Conservation (phyloP, 176 grass and related monocot genomes). For the Avena insularis region DNA sequence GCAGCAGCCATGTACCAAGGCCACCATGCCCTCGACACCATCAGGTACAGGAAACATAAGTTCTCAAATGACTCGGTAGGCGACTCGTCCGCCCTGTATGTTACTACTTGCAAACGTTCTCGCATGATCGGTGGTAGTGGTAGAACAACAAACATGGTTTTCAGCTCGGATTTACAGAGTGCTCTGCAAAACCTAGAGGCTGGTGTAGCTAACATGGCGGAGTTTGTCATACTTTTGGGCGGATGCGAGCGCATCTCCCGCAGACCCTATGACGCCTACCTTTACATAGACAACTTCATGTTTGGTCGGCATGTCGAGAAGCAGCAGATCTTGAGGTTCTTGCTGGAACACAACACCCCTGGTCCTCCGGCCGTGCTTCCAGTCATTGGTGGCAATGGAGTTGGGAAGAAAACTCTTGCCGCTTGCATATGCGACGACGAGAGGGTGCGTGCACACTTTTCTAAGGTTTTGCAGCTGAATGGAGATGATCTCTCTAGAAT, state of each 20-base stretch:
- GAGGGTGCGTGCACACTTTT: not conserved
- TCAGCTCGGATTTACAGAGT: not conserved
- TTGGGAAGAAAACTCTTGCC: slow-evolving; percentile 21
- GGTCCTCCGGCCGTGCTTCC: not conserved
- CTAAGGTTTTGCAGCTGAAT: not conserved
- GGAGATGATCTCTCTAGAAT: not conserved
- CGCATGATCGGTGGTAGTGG: not conserved
- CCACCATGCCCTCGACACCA: not conserved
- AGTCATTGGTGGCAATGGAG: not conserved
- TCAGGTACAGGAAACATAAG: not conserved
- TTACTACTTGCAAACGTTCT: slow-evolving; percentile 8
- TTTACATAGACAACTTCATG: slow-evolving; percentile 24
- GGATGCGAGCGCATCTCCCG: not conserved
- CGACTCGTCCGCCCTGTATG: not conserved
- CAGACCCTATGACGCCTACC: slow-evolving; percentile 16
- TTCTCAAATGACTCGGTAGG: not conserved
- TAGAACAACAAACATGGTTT: not conserved
- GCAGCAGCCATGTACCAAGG: slow-evolving; percentile 4
- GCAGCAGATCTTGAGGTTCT: slow-evolving; percentile 8
- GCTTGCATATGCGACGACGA: not conserved
- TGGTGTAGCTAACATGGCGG: not conserved
- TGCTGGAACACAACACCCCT: not conserved
- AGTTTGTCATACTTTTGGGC: slow-evolving; percentile 7
- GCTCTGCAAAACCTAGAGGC: not conserved
- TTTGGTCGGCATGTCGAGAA: slow-evolving; percentile 32